Base-by-base conservation (phyloP, 2,329 filamentous ascomycete genomes). In the Cladosporium oxysporum region DNA sequence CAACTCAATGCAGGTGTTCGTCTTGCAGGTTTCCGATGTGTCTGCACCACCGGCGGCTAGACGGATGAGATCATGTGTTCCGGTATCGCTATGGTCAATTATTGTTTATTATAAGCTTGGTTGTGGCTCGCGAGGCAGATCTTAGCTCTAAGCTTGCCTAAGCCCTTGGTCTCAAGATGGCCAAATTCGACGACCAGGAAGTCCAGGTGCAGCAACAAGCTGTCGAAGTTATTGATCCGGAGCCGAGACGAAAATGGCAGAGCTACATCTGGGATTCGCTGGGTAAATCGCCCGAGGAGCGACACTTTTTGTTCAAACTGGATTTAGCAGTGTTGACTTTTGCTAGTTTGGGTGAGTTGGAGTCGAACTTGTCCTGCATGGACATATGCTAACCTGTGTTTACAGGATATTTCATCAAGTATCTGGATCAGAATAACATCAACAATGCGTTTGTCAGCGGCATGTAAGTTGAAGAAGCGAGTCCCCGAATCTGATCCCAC, bases 201-300 rank as follows among this genome's bases (percentile, higher is more conserved):
- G 37, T 59, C 8, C 35, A 59, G 14, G 58, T 59, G 58, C 58
- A 41, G n/a, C 58, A 59, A 5, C 58, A 59, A 26, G 58, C 58
- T 21, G 58, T 59, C 26, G 58, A 68, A 52, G 64, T 69, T 8
- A 59, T 59, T 14, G 58, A 59, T 28, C 23, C 37, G 14, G 35
- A 59, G 58, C 58, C 58, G 10, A 69, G 69, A 58, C 60, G 74
- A 10, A 83, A 73, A 76, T 84, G 82, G 82, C 76, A 79, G 55
- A 80, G 78, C 68, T 84, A 84, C 65, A 74, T 85, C 49, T 85
- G 83, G 83, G 83, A 85, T 73, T 82, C 79, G 1, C 78, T 84
- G 26, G 83, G 85, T 69, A 85, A 84, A 68, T 78, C 81, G 0
- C 81, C 79, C 0, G 79, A 83, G 64, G 83, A 85, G 69, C 76